Conservation (phyloP, 768 basidiomycete genomes). For the Porphyrellus cyaneotinctus region DNA sequence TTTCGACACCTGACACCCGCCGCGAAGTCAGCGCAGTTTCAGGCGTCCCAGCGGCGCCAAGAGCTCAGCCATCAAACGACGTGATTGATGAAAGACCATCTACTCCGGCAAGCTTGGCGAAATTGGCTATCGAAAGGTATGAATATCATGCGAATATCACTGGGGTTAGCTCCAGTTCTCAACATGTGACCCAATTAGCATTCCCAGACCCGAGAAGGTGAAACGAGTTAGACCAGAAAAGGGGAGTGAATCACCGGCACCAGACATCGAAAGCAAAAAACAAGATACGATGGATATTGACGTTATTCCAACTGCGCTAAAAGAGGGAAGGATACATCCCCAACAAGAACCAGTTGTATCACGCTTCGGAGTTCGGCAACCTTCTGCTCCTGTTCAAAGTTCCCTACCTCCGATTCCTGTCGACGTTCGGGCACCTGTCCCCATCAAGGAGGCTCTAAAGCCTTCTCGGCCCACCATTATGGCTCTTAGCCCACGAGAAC, state of each 20-base stretch:
- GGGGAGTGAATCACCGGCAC: slow-evolving; percentile 35
- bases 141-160: slow-evolving; percentile 27
- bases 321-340: slow-evolving; percentile 24
- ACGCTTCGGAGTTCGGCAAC: slow-evolving; percentile 24
- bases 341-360: slow-evolving; percentile 17
- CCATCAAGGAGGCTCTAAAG: slow-evolving; percentile 19
- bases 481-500: slow-evolving; percentile 30
- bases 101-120: slow-evolving; percentile 39
- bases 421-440: slow-evolving; percentile 17
- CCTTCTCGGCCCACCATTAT: slow-evolving; percentile 15
- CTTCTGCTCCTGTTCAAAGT: slow-evolving; percentile 10
- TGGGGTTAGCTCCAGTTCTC: not conserved
- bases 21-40: slow-evolving; percentile 30
- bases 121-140: slow-evolving; percentile 66
- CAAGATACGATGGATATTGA: slow-evolving; percentile 38
- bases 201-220: slow-evolving; percentile 78
- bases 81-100: slow-evolving; percentile 30
- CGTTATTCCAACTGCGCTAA: slow-evolving; percentile 12
- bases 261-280: slow-evolving; percentile 30
- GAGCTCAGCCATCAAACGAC: slow-evolving; percentile 45
- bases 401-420: slow-evolving; percentile 10
- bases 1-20: slow-evolving; percentile 33
- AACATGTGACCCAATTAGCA: slow-evolving; percentile 36
- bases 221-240: slow-evolving; percentile 48
- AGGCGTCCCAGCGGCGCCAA: slow-evolving; percentile 44